Base-by-base conservation (phyloP, 192 early-diverging fungal species). In the Coemansia sp. region DNA sequence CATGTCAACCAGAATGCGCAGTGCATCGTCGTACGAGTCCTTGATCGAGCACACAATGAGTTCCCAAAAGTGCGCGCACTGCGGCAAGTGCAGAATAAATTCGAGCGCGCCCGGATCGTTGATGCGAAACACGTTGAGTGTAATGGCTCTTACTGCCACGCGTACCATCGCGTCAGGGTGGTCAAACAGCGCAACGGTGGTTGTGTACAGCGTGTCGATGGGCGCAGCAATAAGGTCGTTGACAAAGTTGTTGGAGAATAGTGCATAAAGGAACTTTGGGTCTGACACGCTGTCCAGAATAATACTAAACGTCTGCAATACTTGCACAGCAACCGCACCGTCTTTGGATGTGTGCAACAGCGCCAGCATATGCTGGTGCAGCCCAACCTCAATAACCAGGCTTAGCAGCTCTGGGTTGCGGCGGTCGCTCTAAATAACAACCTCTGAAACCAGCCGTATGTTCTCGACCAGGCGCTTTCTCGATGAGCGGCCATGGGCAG, bases 231-330 rank as follows among this genome's bases (percentile, higher is more conserved):
- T 88, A 5, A 91, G 74, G 48, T 82, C 57, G 66, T 91, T 91
- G 54, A 91, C 86, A 72, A 87, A 89, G 72, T 90, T 90, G 65
- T 88, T 88, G 26, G 87, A 88, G 9, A 91, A 72, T 34, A 91
- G 65, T 53, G 86, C 82, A 40, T 88, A 83, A 69, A 82, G 42
- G 20, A 72, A 78, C 55, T 50, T 55, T 15, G 61, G 34, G 36
- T 69, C 72, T 12, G 65, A 69, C 60, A 83, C 62, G 57, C 75
- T 69, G 48, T 83, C 81, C 46, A 83, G 53, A n/a, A 83, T 74
- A 20, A 83, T 83, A 34, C 75, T 78, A 53, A 83, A 70, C 19
- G 81, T 83, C 66, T 83, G 81, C 51, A 83, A 57, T 3, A 78
- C 66, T 57, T 83, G 81, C 19, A 77, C 68, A 1, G 65, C 56